Base-by-base conservation (phyloP, 352 stramenopile genomes). In the Phytophthora hibernalis region DNA sequence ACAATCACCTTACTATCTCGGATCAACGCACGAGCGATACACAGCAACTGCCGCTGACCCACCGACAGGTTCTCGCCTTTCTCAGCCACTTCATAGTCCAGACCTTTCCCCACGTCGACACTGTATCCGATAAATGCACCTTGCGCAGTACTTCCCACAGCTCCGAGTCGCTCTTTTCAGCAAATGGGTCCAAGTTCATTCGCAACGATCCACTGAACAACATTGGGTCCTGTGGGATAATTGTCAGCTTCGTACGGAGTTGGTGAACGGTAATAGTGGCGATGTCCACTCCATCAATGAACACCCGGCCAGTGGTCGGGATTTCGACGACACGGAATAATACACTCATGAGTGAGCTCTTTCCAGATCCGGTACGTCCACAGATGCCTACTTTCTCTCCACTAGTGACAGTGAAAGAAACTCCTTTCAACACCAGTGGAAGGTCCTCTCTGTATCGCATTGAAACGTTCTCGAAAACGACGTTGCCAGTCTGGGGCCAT, bases 21-120 rank as follows among this genome's bases (percentile, higher is more conserved):
- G 13, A 99, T 68, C 20, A 99, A 61, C 11, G 95, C 97, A 35
- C 97, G 84, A 1, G 93, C 95, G 53, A 99, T 98, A 43, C 96
- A 99, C 16, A 99, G 47, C 16, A 99, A 77, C 62, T 99, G 96
- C 3, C 95, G 74, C 60, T 99, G 91, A 20, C 97, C 97, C 45
- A 98, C 92, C 37, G 86, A 98, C 45, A 99, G 90, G 75, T 99
- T 99, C 18, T 95, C 90, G 2, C 97, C 97, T 31, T 89, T 87
- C 68, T 99, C 95, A 0, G 89, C 74, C 3, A 99, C 87, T 21
- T 87, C 60, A 42, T 94, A 87, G 55, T 97, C 88, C 6, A 99
- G 80, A 6, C 83, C 84, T 30, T 61, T 54, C 0, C 70, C 64
- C 72, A 77, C 77, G 30, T 89, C 79, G 68, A 97, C 76, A 79